phyloP scores from a whole-genome alignment of 768 basidiomycete species.

The Zangia roseola region DNA sequence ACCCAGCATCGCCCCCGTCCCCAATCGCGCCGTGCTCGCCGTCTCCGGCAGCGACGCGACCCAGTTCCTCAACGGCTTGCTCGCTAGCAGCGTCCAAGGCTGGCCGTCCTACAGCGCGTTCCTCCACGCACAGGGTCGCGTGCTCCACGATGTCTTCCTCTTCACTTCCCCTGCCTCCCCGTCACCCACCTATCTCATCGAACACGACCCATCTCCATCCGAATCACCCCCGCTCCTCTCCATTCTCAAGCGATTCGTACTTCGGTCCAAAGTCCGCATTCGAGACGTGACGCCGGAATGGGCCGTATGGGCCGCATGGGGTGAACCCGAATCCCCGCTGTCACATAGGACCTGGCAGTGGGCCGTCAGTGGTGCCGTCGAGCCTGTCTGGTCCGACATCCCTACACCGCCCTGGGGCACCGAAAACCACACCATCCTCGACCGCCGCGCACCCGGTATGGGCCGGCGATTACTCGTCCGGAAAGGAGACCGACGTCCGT shows the following conservation, averaged over 20 bases:
- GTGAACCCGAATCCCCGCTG: constrained; percentile 31
- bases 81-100: constrained; percentile 51
- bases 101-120: constrained; percentile 66
- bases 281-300: constrained; percentile 75
- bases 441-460: constrained; percentile 75
- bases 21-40: constrained; percentile 66
- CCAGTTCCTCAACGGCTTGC: constrained; percentile 79
- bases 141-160: constrained; percentile 87
- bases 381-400: constrained; percentile 65
- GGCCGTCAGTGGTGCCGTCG: constrained; percentile 72
- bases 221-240: constrained; percentile 60
- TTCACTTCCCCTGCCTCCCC: constrained; percentile 56
- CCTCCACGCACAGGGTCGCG: constrained; percentile 84
- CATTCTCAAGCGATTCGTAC: constrained; percentile 79
- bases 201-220: constrained; percentile 64
- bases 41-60: constrained; percentile 78
- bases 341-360: constrained; percentile 47
- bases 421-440: constrained; percentile 49
- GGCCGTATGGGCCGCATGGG: constrained; percentile 84
- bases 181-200: constrained; percentile 60
- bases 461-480: constrained; percentile 68
- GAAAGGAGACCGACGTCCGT: constrained; percentile 76
- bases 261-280: constrained; percentile 87
- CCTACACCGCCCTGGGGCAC: constrained; percentile 59
- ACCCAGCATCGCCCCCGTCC: constrained; percentile 59